phyloP scores from a whole-genome alignment of 768 basidiomycete genomes.

The Psilocybe tampanensis region DNA sequence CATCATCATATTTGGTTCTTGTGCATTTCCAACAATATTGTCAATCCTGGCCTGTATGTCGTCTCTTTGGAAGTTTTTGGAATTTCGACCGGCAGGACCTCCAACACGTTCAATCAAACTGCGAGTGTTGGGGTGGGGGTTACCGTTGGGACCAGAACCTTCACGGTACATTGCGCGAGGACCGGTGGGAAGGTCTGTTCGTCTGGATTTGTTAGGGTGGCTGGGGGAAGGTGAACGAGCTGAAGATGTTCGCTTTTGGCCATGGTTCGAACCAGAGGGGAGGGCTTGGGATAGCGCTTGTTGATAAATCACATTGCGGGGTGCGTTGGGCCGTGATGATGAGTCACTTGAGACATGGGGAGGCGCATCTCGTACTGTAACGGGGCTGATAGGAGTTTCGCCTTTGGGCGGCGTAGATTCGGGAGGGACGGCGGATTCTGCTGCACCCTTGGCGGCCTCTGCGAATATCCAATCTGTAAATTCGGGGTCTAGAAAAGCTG shows the following conservation, averaged over 20 bases:
- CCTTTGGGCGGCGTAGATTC: slow-evolving; percentile 38
- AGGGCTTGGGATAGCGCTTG: slow-evolving; percentile 72
- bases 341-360: slow-evolving; percentile 38
- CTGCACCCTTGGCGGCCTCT: slow-evolving; percentile 73
- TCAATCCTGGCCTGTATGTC: slow-evolving; percentile 82
- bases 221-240: slow-evolving; percentile 68
- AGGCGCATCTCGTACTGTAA: slow-evolving; percentile 31
- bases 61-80: slow-evolving; percentile 51
- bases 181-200: slow-evolving; percentile 79
- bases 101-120: slow-evolving; percentile 87
- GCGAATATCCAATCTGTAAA: slow-evolving; percentile 91
- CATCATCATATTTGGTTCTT: slow-evolving; percentile 60
- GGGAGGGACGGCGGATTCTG: slow-evolving; percentile 47
- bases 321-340: slow-evolving; percentile 46
- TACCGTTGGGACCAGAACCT: slow-evolving; percentile 27
- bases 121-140: slow-evolving; percentile 40
- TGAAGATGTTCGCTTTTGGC: slow-evolving; percentile 67
- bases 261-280: slow-evolving; percentile 47
- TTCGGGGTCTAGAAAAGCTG: slow-evolving; percentile 55
- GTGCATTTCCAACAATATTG: slow-evolving; percentile 65
- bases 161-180: slow-evolving; percentile 80
- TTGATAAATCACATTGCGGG: slow-evolving; percentile 67
- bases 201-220: slow-evolving; percentile 70
- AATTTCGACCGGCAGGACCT: slow-evolving; percentile 45
- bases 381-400: slow-evolving; percentile 29